Percentiles rank a stretch among this genome's conserved stretches.
phyloP scores from a whole-genome alignment of 176 grass and related monocot species.

The Panicum miliaceum region DNA sequence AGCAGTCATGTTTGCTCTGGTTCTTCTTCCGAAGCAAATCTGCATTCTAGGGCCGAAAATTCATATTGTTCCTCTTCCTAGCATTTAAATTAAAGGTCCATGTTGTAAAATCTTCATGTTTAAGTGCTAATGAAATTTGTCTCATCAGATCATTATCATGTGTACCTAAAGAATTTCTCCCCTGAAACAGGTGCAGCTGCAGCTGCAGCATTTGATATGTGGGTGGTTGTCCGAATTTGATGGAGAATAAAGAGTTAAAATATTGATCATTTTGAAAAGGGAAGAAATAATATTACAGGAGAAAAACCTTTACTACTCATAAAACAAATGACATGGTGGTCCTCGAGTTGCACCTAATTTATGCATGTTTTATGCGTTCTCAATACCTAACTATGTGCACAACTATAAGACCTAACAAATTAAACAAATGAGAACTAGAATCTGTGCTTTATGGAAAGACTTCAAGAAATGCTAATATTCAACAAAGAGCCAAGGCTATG shows the following conservation, averaged over 20 bases:
- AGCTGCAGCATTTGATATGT: conserved; percentile 5
- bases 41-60: not conserved
- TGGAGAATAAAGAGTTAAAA: not conserved
- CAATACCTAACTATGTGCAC: conserved; percentile 18
- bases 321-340: conserved; percentile 4
- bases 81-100: conserved; percentile 12
- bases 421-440: conserved; percentile 19
- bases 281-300: not conserved
- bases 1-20: not conserved
- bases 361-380: not conserved
- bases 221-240: not conserved
- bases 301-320: not conserved
- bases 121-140: not conserved
- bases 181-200: not conserved
- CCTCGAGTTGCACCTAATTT: not conserved
- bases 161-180: not conserved
- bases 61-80: not conserved
- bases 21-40: conserved; percentile 8
- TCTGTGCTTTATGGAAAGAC: conserved; percentile 19
- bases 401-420: not conserved
- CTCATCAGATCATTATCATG: not conserved
- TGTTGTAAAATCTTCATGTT: not conserved
- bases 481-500: conserved; percentile 9
- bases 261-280: not conserved
- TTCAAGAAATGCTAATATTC: not conserved